phyloP scores from a whole-genome alignment of 768 basidiomycete species.

The Calocera cornea region DNA sequence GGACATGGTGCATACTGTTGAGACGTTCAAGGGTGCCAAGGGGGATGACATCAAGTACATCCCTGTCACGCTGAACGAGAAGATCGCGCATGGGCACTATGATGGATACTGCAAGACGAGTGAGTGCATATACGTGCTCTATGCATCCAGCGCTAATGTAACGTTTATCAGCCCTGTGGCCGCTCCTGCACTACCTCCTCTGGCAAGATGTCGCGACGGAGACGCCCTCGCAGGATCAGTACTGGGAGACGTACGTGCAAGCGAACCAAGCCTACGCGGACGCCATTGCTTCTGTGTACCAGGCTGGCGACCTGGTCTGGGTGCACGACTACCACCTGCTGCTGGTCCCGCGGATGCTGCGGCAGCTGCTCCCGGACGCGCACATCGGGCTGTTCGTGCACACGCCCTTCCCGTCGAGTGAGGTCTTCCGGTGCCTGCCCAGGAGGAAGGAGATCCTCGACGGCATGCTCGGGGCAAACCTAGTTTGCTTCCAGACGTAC shows the following conservation, averaged over 20 bases:
- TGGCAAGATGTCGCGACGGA: slow-evolving; percentile 94
- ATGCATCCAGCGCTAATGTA: neutral
- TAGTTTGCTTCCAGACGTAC: slow-evolving; percentile 92
- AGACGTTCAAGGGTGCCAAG: slow-evolving; percentile 41
- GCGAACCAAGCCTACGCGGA: slow-evolving; percentile 77
- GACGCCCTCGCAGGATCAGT: slow-evolving; percentile 60
- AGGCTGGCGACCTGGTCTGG: slow-evolving; percentile 85
- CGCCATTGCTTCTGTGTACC: slow-evolving; percentile 38
- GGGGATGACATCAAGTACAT: slow-evolving; percentile 59
- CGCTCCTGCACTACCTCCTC: slow-evolving; percentile 93
- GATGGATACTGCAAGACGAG: slow-evolving; percentile 98
- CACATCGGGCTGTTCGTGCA: slow-evolving; percentile 89
- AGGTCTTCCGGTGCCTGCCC: slow-evolving; percentile 88
- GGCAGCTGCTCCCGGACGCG: slow-evolving; percentile 46
- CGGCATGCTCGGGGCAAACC: slow-evolving; percentile 94
- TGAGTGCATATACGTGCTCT: slow-evolving; percentile 38
- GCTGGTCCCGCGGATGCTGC: slow-evolving; percentile 72
- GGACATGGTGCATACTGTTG: slow-evolving; percentile 52
- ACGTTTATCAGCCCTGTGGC: slow-evolving; percentile 71
- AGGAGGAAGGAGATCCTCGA: slow-evolving; percentile 90
- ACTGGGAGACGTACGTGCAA: slow-evolving; percentile 67
- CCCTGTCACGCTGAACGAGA: slow-evolving; percentile 84
- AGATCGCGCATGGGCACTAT: slow-evolving; percentile 84
- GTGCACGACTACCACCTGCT: slow-evolving; percentile 93
- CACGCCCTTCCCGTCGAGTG: slow-evolving; percentile 93